phyloP scores from a whole-genome alignment of 345 rosid genomes.

The Eucalyptus victrix region DNA sequence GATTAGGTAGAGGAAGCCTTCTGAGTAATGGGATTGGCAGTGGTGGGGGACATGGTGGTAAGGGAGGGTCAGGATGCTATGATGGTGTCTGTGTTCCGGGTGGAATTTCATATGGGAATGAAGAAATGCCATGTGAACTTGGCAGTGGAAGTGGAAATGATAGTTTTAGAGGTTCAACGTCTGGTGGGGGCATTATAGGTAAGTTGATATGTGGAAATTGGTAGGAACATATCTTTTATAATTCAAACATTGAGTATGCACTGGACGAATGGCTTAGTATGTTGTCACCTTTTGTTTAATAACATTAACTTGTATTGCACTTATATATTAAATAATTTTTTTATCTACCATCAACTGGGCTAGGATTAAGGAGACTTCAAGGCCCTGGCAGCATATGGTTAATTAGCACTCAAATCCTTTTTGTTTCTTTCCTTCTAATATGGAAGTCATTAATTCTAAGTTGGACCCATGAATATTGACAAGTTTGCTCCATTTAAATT shows the following conservation, averaged over 20 bases:
- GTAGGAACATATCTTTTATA: background rate
- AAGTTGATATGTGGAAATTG: background rate
- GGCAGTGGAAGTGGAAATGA: constrained; percentile 99
- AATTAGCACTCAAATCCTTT: background rate
- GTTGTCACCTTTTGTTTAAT: background rate
- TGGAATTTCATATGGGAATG: constrained; percentile 81
- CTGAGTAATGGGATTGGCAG: constrained; percentile 68
- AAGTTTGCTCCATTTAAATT: background rate
- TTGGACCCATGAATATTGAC: background rate
- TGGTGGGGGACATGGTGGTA: constrained; percentile 99
- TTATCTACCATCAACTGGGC: background rate
- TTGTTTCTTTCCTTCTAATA: background rate
- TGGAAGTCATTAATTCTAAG: background rate
- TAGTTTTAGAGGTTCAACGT: constrained; percentile 40
- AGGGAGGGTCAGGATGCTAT: constrained; percentile 77
- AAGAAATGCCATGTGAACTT: constrained; percentile 89
- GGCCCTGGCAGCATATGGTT: background rate
- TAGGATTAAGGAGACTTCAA: background rate
- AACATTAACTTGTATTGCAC: background rate
- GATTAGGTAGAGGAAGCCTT: constrained; percentile 72
- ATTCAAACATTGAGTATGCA: background rate
- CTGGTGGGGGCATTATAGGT: constrained; percentile 98
- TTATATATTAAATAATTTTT: background rate
- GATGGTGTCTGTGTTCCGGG: constrained; percentile 52
- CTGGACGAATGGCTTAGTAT: background rate